Base-by-base conservation (phyloP, 1,284 basidiomycete genomes). In the Rhodofomes roseus region DNA sequence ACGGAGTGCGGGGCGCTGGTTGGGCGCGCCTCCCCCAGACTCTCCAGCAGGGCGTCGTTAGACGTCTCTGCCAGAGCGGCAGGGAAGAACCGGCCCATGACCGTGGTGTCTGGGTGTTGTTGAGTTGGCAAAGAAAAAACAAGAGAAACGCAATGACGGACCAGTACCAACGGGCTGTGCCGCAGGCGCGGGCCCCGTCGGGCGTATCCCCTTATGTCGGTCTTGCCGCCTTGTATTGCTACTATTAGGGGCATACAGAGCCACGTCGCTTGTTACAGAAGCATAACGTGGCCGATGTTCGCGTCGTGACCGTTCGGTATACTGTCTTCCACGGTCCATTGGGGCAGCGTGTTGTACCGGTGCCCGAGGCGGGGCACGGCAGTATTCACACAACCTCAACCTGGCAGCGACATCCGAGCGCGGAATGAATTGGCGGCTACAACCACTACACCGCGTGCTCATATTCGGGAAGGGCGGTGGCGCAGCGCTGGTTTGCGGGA, bases 61-160 rank as follows among this genome's bases (percentile, higher is more conserved):
- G 54, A 41, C 2, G 36, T 27, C n/a, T 44, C 54, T 16, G 20
- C 7, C 9, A 36, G 43, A 9, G 43, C 46, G 18, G 48, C 46
- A 36, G 58, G 58, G 31, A 56, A 60, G 8, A 48, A 18, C 11
- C 58, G 46, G 14, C 58, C 54, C 9, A 36, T 48, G 27, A 37
- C 20, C 7, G 18, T 20, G 9, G 16, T 7, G 27, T 37, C 56
- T 58, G 34, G 8, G 43, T n/a, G n/a, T 29, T 27, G 52, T 29
- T 40, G 34, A 29, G 27, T 25, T 29, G 46, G 25, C 22, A 14
- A 2, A 34, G 22, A 23, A 48, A 20, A 29, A 48, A 9, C 2
- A 48, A 14, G 2, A n/a, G 3, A 22, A 44, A 48, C 46, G 18
- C n/a, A 37, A 39, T 22, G 25, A 14, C 20, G 51, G 20, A 29